Base-by-base conservation (phyloP, 23 red algal genomes). In the Rhodosorus marinus region DNA sequence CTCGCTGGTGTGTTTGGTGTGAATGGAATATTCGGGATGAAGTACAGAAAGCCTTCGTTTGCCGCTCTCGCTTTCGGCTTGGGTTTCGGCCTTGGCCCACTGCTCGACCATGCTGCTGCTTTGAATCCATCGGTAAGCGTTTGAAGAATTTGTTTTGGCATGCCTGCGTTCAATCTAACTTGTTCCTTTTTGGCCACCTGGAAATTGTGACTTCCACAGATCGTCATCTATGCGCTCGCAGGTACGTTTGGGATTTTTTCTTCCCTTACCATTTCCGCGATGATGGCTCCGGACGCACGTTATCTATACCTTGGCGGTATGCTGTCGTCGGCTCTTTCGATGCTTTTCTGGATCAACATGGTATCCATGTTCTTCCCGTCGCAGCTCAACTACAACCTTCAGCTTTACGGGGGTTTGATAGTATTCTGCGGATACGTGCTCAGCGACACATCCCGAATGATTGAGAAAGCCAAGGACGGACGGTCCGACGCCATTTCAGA, bases 351-450 rank as follows among this genome's bases (percentile, higher is more conserved):
- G 35, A 14, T 98, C 25, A 24, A 11, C 6, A 25, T 92, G 31
- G 40, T 74, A 23, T 65, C 59, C 9, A 33, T 42, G 31, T 49
- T 55, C 2, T 29, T 59, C 40, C 54, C 53, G 14, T 9, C 28
- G 0, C 47, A 41, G 41, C 2, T 64, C 5, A 35, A 36, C 14
- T 8, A 57, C 9, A 32, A 33, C 15, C 29, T 73, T 17, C 67
- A 55, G 55, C 5, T 83, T 30, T 98, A 85, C 47, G 55, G 56
- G 9, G 90, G 90, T 3, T 69, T 98, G 6, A 0, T 98, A 1
- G 20, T 98, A 3, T 98, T 98, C 60, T 75, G 62, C 9, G 90
- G 72, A 33, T 98, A 73, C 49, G 90, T 98, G 31, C 49, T 98
- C 50, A 81, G 75, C 49, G 90, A 98, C 57, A 98, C 78, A 0